Evolutionary conservation across 2,329 filamentous ascomycete genomes (phyloP), one percentile per base, ranked within the genome.

Genomic region (Daldinia sp.): DNA sequence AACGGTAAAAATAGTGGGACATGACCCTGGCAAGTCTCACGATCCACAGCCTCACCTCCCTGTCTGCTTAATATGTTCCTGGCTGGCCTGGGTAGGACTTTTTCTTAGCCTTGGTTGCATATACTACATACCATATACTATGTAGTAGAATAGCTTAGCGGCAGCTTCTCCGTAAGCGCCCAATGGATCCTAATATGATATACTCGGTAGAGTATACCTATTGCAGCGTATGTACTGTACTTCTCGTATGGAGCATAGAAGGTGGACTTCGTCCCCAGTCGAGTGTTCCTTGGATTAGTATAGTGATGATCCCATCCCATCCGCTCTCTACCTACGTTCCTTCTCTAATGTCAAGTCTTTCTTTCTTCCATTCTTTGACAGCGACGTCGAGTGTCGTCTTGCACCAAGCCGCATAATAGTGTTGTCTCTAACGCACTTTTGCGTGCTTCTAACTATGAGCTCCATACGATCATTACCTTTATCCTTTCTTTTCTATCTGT

Each of bases 401-500:
- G 50, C 54, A 56, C 61, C 9, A 62, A 51, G 55, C 59, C 42
- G 59, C 61, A 59, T 50, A 55, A 56, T 48, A 39, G 64, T 60
- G 63, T 48, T 23, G 28, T 39, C 53, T 50, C 48, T 54, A 55
- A 20, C 39, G 57, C 65, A 54, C 62, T 59, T 46, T 44, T 33
- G 63, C 41, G 63, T 67, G 48, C 60, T 50, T 61, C 44, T 44
- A 53, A 63, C 20, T 63, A 77, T 77, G 75, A 65, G 69, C 53
- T 69, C 65, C 42, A 60, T 65, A 46, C 63, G 69, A 39, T 71
- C 65, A 60, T 60, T 76, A 12, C 71, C 69, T 50, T 44, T 73
- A 26, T 74, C 72, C 9, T 67, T 77, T 37, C 63, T 76, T 63
- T 73, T 66, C 35, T 76, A 74, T 60, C 62, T 77, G 12, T 39